Conservation (phyloP, 1,139 yeast species). For the Kodamaea sp. region DNA sequence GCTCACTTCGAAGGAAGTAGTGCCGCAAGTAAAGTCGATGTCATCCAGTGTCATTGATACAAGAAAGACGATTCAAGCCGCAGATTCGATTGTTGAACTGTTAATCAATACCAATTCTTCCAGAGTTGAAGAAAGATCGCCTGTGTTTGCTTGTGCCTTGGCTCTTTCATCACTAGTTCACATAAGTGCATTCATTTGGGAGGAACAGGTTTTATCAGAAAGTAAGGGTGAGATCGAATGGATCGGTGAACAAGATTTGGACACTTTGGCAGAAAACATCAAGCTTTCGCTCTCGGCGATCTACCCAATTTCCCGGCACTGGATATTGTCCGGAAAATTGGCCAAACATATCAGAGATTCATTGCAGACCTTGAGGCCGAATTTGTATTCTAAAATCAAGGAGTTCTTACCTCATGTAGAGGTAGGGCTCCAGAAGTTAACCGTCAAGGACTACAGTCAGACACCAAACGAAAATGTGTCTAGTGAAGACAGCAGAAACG, state of each 20-base stretch:
- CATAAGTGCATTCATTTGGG: conserved; percentile 52
- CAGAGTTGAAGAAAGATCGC: conserved; percentile 43
- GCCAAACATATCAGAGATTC: conserved; percentile 47
- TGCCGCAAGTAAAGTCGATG: conserved; percentile 10
- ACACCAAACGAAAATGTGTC: neutral
- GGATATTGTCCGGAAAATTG: conserved; percentile 49
- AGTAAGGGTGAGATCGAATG: conserved; percentile 8
- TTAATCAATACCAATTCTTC: conserved; percentile 48
- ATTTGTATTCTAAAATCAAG: conserved; percentile 23
- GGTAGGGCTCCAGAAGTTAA: conserved; percentile 4
- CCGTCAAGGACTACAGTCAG: neutral
- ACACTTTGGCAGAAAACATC: conserved; percentile 46
- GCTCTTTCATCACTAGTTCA: conserved; percentile 53
- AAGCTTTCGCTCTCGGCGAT: conserved; percentile 48
- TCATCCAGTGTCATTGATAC: conserved; percentile 50
- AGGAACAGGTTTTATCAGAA: conserved; percentile 21
- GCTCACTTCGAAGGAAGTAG: conserved; percentile 8
- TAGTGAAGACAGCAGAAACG: neutral
- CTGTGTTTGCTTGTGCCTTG: conserved; percentile 50
- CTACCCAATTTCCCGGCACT: conserved; percentile 47
- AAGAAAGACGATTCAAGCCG: conserved; percentile 52
- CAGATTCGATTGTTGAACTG: conserved; percentile 46
- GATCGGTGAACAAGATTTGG: conserved; percentile 34
- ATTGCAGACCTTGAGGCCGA: conserved; percentile 29
- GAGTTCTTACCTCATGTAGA: conserved; percentile 18